Base-by-base conservation (phyloP, 2,329 filamentous ascomycete genomes). In the Lachnellula suecica region DNA sequence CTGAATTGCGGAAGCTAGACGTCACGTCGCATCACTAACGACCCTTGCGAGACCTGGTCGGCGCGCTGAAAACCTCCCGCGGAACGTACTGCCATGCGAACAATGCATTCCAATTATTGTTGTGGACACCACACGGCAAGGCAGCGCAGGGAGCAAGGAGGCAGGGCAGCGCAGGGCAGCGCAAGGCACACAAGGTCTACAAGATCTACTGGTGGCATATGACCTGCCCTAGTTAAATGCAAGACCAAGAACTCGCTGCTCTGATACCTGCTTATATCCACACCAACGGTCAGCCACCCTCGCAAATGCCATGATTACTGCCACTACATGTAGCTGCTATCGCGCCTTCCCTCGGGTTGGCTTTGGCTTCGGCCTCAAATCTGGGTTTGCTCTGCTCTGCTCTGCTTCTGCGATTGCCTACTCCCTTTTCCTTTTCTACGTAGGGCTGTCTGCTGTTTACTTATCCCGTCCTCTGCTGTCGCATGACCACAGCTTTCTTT, bases 391-490 rank as follows among this genome's bases (percentile, higher is more conserved):
- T n/a, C 31, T 47, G 19, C 17, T 24, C 24, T 38, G 15, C 17
- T 25, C 25, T 37, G 20, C 31, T 47, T 34, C 34, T 38, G 34
- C 34, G 8, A 5, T n/a, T 37, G n/a, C 34, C 17, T 37, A 13
- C 17, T 31, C 38, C 22, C 29, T 44, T 34, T 51, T 15, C 25
- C 48, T 43, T 40, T 47, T 37, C 24, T 48, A 44, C 19, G 45
- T 37, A 13, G 24, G 44, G 19, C 24, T 19, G 19, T 43, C 20
- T 19, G 38, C 23, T n/a, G 15, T 22, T 38, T 22, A 41, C 19
- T 23, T 17, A 15, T 15, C 47, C 29, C 34, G 22, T 56, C 49
- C 46, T 40, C 40, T 44, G 34, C n/a, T n/a, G 35, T 43, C 43
- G 15, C 24, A 19, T 15, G 19, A n/a, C n/a, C n/a, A n/a, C 24